phyloP scores from a whole-genome alignment of 2,329 filamentous ascomycete species.

The Lizonia empirigonia region DNA sequence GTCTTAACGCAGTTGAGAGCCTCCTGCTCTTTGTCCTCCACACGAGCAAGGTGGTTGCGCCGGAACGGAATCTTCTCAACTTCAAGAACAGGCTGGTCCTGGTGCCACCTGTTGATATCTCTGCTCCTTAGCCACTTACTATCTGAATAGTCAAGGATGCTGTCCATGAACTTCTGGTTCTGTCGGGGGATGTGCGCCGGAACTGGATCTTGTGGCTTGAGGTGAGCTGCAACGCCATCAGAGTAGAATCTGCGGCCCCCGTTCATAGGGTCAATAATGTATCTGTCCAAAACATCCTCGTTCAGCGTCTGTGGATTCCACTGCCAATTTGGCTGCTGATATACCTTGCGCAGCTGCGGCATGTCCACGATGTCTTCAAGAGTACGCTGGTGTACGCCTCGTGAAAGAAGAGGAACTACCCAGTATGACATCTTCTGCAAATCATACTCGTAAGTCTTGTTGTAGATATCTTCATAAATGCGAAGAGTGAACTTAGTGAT shows the following conservation, averaged over 20 bases:
- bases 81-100: constrained; percentile 79
- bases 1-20: constrained; percentile 58
- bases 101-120: constrained; percentile 56
- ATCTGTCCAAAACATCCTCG: constrained; percentile 54
- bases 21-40: constrained; percentile 61
- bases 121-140: constrained; percentile 72
- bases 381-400: constrained; percentile 1
- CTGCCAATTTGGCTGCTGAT: constrained; percentile 46
- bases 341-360: constrained; percentile 57
- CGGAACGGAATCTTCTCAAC: constrained; percentile 75
- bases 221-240: constrained; percentile 51
- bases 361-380: constrained; percentile 62
- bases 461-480: constrained; percentile 84
- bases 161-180: constrained; percentile 47
- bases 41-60: constrained; percentile 76
- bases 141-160: constrained; percentile 82
- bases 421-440: constrained; percentile 78
- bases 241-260: constrained; percentile 65
- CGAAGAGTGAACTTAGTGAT: constrained; percentile 76
- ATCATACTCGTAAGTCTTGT: constrained; percentile 76
- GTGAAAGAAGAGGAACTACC: constrained; percentile 64
- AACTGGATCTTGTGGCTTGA: constrained; percentile 69
- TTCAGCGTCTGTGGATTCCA: constrained; percentile 54
- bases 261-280: constrained; percentile 62
- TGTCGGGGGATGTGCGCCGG: constrained; percentile 59